Evolutionary conservation across 352 stramenopile species (phyloP).

Genomic region (Pythium dissimile): DNA sequence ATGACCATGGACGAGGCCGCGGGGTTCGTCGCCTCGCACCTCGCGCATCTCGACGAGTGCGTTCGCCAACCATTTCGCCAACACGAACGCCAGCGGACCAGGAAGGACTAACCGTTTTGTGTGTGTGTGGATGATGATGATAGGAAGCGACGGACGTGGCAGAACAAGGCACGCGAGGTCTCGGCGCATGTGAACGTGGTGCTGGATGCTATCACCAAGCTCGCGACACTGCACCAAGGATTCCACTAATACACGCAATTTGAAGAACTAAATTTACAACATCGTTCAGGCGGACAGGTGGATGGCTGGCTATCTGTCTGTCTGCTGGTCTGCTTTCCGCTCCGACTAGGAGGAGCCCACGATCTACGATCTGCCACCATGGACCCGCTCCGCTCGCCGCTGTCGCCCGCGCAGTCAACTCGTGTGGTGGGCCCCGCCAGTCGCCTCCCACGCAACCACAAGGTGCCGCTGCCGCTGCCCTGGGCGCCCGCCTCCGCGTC

Average conservation of each 20-base stretch:
- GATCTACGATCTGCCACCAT: neutral
- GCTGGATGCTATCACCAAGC: conserved; percentile 71
- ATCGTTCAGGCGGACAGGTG: too few relatives aligned
- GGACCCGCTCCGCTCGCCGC: neutral
- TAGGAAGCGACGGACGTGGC: conserved; percentile 66
- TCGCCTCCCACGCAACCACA: conserved; percentile 5
- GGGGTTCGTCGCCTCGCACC: conserved; percentile 49
- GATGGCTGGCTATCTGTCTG: too few relatives aligned
- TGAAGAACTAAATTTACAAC: conserved; percentile 17
- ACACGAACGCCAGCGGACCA: too few relatives aligned
- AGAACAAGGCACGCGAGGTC: conserved; percentile 64
- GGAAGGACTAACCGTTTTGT: neutral
- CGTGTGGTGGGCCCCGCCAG: conserved; percentile 5
- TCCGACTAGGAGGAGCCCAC: too few relatives aligned
- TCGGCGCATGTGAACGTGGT: conserved; percentile 74
- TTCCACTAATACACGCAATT: neutral
- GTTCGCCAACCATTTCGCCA: too few relatives aligned
- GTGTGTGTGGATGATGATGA: conserved; percentile 2
- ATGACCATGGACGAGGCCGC: conserved; percentile 68
- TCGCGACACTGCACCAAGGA: conserved; percentile 52
- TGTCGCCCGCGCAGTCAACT: conserved; percentile 20
- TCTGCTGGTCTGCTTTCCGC: too few relatives aligned
- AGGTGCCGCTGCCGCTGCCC: conserved; percentile 12
- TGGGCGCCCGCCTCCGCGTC: conserved; percentile 5
- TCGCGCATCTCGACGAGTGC: conserved; percentile 50